Conservation (phyloP, 192 early-diverging fungal genomes). For the Gamsiella multidivaricata region DNA sequence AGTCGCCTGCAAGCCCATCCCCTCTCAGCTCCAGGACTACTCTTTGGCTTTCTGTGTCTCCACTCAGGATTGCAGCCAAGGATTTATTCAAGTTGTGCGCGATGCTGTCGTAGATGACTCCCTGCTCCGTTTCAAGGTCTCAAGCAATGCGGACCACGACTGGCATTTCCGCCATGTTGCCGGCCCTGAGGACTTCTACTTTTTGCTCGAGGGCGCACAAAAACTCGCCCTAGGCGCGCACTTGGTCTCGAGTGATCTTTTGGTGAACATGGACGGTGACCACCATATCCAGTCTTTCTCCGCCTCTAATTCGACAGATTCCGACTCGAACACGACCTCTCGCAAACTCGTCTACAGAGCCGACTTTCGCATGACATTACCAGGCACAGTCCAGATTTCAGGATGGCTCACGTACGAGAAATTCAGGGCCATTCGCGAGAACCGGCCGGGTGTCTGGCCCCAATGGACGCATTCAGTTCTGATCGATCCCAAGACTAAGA, state of each 20-base stretch:
- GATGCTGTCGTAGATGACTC: not conserved
- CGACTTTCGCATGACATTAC: constrained; percentile 37
- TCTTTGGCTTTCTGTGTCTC: constrained; percentile 26
- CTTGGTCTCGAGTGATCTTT: constrained; percentile 21
- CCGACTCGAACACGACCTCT: not conserved
- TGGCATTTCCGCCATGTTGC: constrained; percentile 21
- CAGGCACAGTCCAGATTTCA: constrained; percentile 21
- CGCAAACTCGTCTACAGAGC: constrained; percentile 29
- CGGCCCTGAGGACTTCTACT: constrained; percentile 41
- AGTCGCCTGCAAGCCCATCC: constrained; percentile 18
- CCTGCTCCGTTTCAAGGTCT: constrained; percentile 3
- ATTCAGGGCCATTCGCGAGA: constrained; percentile 30
- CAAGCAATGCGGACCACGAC: constrained; percentile 20
- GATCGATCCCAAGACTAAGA: constrained; percentile 7
- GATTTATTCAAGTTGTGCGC: constrained; percentile 36
- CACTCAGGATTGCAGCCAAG: constrained; percentile 19
- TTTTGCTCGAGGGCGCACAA: constrained; percentile 32
- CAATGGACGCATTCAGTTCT: constrained; percentile 33
- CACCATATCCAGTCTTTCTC: not conserved
- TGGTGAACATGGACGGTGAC: constrained; percentile 4
- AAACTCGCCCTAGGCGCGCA: constrained; percentile 32
- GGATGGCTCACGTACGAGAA: constrained; percentile 35
- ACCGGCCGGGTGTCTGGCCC: constrained; percentile 32
- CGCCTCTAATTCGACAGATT: not conserved
- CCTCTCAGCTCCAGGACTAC: constrained; percentile 20